Conservation (phyloP, 2,329 filamentous ascomycete genomes). For the Fusarium buxicola region DNA sequence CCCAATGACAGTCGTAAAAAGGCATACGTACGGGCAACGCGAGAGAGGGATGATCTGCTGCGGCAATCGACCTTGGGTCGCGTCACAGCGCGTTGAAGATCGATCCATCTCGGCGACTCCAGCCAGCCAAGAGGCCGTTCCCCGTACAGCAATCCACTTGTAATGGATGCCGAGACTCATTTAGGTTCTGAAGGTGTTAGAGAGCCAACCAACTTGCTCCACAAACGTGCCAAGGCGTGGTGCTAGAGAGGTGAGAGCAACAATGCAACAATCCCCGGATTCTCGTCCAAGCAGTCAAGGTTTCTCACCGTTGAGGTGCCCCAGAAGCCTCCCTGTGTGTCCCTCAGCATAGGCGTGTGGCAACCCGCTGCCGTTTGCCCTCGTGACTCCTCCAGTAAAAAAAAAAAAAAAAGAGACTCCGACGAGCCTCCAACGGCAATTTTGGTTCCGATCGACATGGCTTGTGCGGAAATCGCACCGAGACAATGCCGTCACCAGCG, state of each 20-base stretch:
- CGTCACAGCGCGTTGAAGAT: constrained; percentile 16
- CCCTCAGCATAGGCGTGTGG: background rate
- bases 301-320: background rate
- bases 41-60: background rate
- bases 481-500: constrained; percentile 39
- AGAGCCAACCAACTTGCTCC: background rate
- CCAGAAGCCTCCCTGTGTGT: too few relatives aligned
- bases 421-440: background rate
- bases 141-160: background rate
- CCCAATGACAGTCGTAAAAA: background rate
- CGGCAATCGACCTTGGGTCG: background rate
- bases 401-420: background rate
- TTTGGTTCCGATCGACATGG: constrained; percentile 26
- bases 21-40: background rate
- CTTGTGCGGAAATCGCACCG: constrained; percentile 32
- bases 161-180: constrained; percentile 7
- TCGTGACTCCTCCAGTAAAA: background rate
- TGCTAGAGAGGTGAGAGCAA: background rate
- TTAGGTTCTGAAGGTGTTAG: background rate
- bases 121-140: constrained; percentile 1
- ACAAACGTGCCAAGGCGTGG: background rate
- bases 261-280: constrained; percentile 9
- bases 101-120: constrained; percentile 1
- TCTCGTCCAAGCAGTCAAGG: background rate
- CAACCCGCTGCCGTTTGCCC: constrained; percentile 1